phyloP scores from a whole-genome alignment of 768 basidiomycete species.

The Sporobolomyces phaffii region DNA sequence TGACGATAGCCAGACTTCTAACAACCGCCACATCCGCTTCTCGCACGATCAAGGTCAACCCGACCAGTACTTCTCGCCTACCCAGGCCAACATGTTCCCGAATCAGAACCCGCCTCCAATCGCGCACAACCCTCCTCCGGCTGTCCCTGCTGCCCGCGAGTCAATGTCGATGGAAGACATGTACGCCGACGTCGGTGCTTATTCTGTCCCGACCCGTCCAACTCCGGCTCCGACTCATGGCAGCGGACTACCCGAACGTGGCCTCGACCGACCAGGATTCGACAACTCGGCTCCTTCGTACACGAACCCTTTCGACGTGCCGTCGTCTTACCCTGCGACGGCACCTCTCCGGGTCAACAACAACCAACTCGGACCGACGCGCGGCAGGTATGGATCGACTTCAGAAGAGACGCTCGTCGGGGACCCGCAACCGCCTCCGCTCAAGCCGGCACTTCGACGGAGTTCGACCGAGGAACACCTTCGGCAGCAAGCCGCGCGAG shows the following conservation, averaged over 20 bases:
- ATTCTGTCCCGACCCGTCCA: neutral
- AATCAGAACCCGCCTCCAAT: neutral
- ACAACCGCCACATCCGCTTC: slow-evolving; percentile 25
- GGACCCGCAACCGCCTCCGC: neutral
- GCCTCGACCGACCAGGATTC: slow-evolving; percentile 7
- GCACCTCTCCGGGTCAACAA: slow-evolving; percentile 13
- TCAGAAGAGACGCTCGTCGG: slow-evolving; percentile 22
- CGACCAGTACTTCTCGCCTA: slow-evolving; percentile 4
- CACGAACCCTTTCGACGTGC: slow-evolving; percentile 14
- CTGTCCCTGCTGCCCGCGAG: neutral
- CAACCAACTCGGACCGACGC: neutral
- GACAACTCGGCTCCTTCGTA: neutral
- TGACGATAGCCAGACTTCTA: neutral
- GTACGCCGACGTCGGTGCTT: neutral
- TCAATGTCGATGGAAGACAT: slow-evolving; percentile 1
- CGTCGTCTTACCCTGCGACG: neutral
- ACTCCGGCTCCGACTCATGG: slow-evolving; percentile 4
- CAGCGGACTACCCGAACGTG: slow-evolving; percentile 8
- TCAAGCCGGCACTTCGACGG: slow-evolving; percentile 37
- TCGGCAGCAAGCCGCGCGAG: slow-evolving; percentile 23
- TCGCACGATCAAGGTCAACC: slow-evolving; percentile 22
- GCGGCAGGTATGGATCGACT: slow-evolving; percentile 2
- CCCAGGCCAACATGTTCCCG: neutral
- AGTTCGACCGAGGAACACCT: slow-evolving; percentile 36
- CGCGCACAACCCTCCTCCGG: slow-evolving; percentile 5